Conservation (phyloP, 1,284 basidiomycete species). For the Cryptococcus sp. region DNA sequence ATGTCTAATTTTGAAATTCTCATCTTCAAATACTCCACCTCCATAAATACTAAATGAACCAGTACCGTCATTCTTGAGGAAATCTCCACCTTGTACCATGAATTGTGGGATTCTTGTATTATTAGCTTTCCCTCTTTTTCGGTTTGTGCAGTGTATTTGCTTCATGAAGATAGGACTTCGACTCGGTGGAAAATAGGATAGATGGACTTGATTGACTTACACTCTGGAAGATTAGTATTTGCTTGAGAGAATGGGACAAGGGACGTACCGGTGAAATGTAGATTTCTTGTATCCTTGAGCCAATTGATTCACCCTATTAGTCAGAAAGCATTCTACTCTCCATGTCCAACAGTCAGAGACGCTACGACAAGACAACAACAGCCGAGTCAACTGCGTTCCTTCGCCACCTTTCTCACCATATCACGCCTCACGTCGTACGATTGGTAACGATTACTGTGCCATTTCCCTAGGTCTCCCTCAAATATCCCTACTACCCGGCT, state of each 20-base stretch:
- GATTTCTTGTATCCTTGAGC: constrained; percentile 86
- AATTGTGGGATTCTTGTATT: constrained; percentile 49
- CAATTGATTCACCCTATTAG: constrained; percentile 66
- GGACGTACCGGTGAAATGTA: constrained; percentile 78
- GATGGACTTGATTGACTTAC: constrained; percentile 51
- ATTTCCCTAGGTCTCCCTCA: too few species aligned
- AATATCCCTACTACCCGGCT: too few species aligned
- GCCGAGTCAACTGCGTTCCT: too few species aligned
- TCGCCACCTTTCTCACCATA: too few species aligned
- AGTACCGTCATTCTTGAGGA: constrained; percentile 85
- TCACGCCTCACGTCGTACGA: too few species aligned
- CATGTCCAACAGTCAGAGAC: too few species aligned
- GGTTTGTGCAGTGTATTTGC: too few species aligned
- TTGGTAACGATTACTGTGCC: too few species aligned
- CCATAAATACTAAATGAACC: constrained; percentile 94
- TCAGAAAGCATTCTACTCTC: constrained; percentile 10
- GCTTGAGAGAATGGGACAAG: constrained; percentile 2
- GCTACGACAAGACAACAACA: too few species aligned
- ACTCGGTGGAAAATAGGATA: too few species aligned
- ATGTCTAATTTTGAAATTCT: constrained; percentile 91
- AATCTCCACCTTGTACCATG: constrained; percentile 59
- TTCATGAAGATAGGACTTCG: too few species aligned
- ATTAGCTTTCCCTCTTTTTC: background rate
- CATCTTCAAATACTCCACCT: constrained; percentile 83
- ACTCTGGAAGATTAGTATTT: constrained; percentile 54